Base-by-base conservation (phyloP, 371 early-diverging fungal genomes). In the Nematocida minor region DNA sequence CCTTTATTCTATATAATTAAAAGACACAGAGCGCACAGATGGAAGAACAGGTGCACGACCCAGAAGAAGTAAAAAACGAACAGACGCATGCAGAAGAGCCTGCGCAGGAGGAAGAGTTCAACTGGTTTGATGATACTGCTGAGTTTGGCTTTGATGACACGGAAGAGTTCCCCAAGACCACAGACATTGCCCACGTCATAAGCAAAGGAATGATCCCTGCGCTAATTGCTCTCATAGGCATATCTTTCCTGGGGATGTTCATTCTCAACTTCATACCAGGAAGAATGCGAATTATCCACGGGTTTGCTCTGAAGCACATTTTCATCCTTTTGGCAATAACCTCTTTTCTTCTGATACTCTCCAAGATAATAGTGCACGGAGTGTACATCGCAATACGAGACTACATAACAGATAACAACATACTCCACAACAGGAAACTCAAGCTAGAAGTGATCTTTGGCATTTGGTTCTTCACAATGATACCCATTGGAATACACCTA, bases 81-180 rank as follows among this genome's bases (percentile, higher is more conserved):
- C 11, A 53, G 25, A 62, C 31, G 20, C 38, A 68, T n/a, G n/a
- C n/a, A n/a, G n/a, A n/a, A n/a, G n/a, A n/a, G n/a, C n/a, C n/a
- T n/a, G n/a, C n/a, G n/a, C 18, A 47, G 27, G 53, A 42, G 32
- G 48, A 82, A 9, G 70, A 80, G 31, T 82, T 82, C 68, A 66
- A 80, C 36, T 82, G 83, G 83, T 68, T 78, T 70, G 83, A 80
- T 51, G 83, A 79, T n/a, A 67, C 70, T 11, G 67, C 63, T 54
- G 83, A 82, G 29, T 66, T 71, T 69, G 83, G 78, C 16, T 78
- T 69, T 14, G 80, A 80, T 14, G 83, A 82, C 36, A 55, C 79
- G 27, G 63, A 60, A 18, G 63, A 64, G 4, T 9, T 41, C 4
- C 80, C 80, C 2, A 51, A 36, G 20, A 34, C 49, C 1, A 32